These are phyloP conservation scores for Phaeosphaeria sp. DNA, from an alignment of 2,329 filamentous ascomycete genomes.

Conservation along the genomic window DNA sequence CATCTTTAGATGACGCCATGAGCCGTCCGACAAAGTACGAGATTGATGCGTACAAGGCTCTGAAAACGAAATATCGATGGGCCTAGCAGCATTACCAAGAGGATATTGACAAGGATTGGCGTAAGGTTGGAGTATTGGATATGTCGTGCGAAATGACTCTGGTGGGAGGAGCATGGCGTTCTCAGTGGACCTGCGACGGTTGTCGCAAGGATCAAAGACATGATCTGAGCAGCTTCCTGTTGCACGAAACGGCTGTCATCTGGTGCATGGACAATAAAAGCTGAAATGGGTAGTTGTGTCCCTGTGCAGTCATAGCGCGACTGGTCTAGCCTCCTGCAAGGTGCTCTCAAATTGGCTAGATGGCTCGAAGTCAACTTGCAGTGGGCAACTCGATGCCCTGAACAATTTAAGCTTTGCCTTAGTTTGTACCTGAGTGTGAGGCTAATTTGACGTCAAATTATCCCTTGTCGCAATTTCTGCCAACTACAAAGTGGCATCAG, in stretches of 20 bases:
- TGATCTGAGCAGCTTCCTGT: neutral
- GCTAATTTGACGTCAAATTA: constrained; percentile 1
- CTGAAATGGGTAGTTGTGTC: constrained; percentile 1
- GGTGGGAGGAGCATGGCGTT: neutral
- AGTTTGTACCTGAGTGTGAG: neutral
- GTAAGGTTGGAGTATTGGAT: neutral
- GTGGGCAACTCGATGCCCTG: neutral
- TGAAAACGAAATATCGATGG: constrained; percentile 22
- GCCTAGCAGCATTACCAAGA: no score
- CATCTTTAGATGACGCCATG: constrained; percentile 36
- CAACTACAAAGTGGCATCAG: neutral
- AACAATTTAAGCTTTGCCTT: neutral
- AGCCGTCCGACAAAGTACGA: constrained; percentile 52
- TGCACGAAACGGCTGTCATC: neutral
- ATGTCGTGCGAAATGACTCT: neutral
- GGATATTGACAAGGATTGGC: neutral
- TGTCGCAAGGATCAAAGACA: neutral
- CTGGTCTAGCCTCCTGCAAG: constrained; percentile 2
- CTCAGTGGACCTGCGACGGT: neutral
- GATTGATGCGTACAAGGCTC: constrained; percentile 23
- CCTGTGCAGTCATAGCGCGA: neutral
- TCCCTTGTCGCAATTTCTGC: neutral
- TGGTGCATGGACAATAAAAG: constrained; percentile 1
- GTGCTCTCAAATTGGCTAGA: constrained; percentile 2
- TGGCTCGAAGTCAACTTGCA: neutral